Evolutionary conservation across 2,329 filamentous ascomycete genomes (phyloP), one percentile per base, ranked within the genome.

Genomic region (Nemania sp.): DNA sequence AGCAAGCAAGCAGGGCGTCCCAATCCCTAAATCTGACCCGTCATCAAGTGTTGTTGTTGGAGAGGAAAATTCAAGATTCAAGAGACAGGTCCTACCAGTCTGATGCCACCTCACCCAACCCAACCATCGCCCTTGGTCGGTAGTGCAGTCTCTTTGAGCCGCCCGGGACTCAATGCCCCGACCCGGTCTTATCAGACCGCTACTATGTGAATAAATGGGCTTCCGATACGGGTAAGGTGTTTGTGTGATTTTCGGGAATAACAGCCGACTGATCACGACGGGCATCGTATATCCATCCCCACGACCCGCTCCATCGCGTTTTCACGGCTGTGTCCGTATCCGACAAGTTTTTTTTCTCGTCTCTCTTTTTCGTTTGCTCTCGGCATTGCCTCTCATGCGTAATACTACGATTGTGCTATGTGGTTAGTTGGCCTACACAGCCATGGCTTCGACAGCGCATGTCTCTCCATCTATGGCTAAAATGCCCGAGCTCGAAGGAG

Each of bases 41-140:
- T 29, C 25, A 29, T 29, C 25, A 29, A 29, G 25, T 29, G 25
- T 7, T 29, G 25, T 29, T 29, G 25, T 29, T 29, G 7, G 25
- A 29, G 25, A 43, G 18, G 40, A 43, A 20, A 10, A 15, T 20
- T 43, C 21, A 20, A 18, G 13, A 15, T 35, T 13, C 29, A 25
- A 18, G 21, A 29, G 25, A 29, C 7, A 29, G 25, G 25, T 7
- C 25, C 25, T 29, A 29, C 25, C 57, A 53, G 57, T 53, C 43
- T 59, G 53, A 63, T 57, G 57, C 57, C 57, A 63, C 60, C 53
- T 45, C 57, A 54, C 39, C 49, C 15, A 11, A 54, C 39, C 49
- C 15, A 11, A 42, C 12, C 52, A 20, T 21, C 40, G 40, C 29
- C 15, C 13, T 15, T 12, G 15, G 29, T 46, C 13, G 11, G 6